phyloP scores from a whole-genome alignment of 345 rosid genomes.

The Arabis hirsuta region DNA sequence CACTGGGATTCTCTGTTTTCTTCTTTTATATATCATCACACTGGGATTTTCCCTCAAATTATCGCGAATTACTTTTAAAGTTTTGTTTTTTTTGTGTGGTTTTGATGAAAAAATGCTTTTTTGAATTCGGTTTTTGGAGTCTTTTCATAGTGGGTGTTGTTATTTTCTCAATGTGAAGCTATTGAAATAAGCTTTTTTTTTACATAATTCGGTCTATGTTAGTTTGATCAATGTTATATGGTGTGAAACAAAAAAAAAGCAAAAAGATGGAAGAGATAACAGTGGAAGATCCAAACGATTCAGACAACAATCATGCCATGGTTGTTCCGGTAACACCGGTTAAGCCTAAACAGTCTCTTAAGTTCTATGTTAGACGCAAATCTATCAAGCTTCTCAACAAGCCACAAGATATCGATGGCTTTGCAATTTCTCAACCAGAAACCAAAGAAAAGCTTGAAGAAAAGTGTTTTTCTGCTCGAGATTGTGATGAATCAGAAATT shows the following conservation, averaged over 20 bases:
- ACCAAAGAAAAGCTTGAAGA: neutral
- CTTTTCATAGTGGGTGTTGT: neutral
- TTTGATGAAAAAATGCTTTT: neutral
- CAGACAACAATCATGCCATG: neutral
- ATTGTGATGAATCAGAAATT: constrained; percentile 11
- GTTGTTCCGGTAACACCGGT: constrained; percentile 4
- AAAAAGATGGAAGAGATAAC: neutral
- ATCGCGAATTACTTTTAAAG: neutral
- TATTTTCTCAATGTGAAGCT: neutral
- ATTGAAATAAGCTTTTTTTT: neutral
- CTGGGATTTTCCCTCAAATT: neutral
- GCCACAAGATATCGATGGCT: neutral
- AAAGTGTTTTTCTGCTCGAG: neutral
- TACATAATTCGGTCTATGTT: neutral
- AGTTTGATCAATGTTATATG: neutral
- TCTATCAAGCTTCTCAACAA: neutral
- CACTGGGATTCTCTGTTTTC: neutral
- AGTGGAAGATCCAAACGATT: neutral
- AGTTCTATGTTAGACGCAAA: constrained; percentile 24
- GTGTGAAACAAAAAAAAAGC: neutral
- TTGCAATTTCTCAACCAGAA: neutral
- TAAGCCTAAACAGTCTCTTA: constrained; percentile 1
- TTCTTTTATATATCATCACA: neutral
- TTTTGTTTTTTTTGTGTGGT: neutral
- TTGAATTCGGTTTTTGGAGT: neutral